A percentile compares a stretch with the other conserved stretches of the same genome.
Conservation (phyloP, 129 eudicot genomes). For the Flaveria bidentis region DNA sequence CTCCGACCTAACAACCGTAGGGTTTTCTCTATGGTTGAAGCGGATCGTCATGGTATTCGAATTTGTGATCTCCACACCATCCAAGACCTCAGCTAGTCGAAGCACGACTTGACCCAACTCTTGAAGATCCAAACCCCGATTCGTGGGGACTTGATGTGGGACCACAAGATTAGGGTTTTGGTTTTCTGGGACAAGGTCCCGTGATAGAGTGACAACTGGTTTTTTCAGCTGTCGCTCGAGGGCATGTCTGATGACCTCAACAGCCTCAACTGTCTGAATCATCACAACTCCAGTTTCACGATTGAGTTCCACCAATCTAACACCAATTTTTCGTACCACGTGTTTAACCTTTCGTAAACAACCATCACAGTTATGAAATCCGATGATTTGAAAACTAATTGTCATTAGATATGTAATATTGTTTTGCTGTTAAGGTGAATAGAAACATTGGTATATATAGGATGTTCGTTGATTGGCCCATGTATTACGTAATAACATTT, state of each 20-base stretch:
- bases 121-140: not conserved
- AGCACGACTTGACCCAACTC: not conserved
- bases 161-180: slow-evolving; percentile 9
- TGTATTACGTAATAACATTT: not conserved
- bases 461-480: not conserved
- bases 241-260: not conserved
- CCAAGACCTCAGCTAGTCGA: not conserved
- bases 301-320: slow-evolving; percentile 1
- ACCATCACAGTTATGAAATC: slow-evolving; percentile 27
- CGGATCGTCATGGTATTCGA: slow-evolving; percentile 12
- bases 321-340: slow-evolving; percentile 2
- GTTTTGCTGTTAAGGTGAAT: not conserved
- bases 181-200: not conserved
- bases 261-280: not conserved
- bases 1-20: not conserved
- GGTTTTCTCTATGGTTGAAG: slow-evolving; percentile 14
- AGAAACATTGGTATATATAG: not conserved
- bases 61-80: slow-evolving; percentile 24
- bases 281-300: not conserved
- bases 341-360: slow-evolving; percentile 9
- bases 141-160: not conserved
- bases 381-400: not conserved
- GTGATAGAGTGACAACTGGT: not conserved
- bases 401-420: not conserved
- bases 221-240: slow-evolving; percentile 14